Evolutionary conservation across 192 early-diverging fungal genomes (phyloP), one percentile per base, ranked within the genome.

Genomic region (Phlyctochytrium arcticum): DNA sequence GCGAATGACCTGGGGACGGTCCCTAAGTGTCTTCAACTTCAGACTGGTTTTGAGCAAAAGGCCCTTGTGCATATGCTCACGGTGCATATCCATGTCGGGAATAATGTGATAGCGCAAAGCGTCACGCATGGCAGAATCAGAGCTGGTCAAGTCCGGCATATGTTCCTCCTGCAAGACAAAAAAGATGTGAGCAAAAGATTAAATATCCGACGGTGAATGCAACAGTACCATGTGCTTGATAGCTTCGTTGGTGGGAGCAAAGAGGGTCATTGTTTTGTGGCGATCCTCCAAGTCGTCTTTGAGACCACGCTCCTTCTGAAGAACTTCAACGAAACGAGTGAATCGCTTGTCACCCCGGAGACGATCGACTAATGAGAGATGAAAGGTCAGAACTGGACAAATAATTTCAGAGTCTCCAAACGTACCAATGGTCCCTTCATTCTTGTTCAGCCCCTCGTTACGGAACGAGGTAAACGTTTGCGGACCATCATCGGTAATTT

Each of bases 1-100:
- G 32, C 70, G 68, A 44, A 75, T 68, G 12, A 65, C n/a, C 56
- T 75, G 73, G 56, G 54, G 73, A 6, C 51, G 67, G 48, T 57
- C 64, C 21, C 54, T 48, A 44, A 75, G 69, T 5, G 24, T 26
- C 39, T 57, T 44, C 33, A 68, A 59, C 8, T 46, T 12, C 23
- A 75, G 65, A 53, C 54, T 30, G 54, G 73, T 63, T 17, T 31
- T 37, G 15, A 75, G 72, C 23, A 72, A 33, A 1, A 29, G n/a
- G 10, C 73, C 73, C 32, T 48, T 33, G 34, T 51, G 39, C 26
- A 75, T n/a, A 23, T 65, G 32, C 44, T 67, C 57, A 10, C 19
- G 2, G 2, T 23, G 27, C 29, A 75, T 30, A 32, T 68, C 56
- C 19, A 58, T 5, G 39, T 72, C 65, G 47, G 31, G 63, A 42